Conservation (phyloP, 192 early-diverging fungal species). For the Phycomyces nitens region DNA sequence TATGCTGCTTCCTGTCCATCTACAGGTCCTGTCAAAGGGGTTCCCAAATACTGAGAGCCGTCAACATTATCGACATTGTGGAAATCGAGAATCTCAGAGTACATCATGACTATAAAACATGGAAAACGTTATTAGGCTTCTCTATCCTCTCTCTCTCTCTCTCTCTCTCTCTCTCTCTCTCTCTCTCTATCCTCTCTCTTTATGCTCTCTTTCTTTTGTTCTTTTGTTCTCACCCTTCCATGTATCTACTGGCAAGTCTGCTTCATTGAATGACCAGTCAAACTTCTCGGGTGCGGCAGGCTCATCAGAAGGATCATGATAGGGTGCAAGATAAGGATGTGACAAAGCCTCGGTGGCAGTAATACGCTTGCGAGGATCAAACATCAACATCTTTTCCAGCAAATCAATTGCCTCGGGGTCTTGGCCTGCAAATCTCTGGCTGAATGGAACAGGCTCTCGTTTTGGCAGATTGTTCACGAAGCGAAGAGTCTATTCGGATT, state of each 20-base stretch:
- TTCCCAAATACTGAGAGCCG: conserved; percentile 35
- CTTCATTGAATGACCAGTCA: conserved; percentile 95
- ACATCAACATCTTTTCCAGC: conserved; percentile 88
- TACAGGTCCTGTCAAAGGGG: conserved; percentile 34
- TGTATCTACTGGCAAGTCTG: conserved; percentile 79
- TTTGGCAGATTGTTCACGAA: conserved; percentile 87
- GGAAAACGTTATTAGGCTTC: too few relatives aligned
- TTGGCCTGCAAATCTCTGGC: conserved; percentile 72
- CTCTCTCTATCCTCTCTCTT: too few relatives aligned
- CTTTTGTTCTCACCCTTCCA: conserved; percentile 80
- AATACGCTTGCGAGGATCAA: conserved; percentile 89
- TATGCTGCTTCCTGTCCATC: conserved; percentile 18
- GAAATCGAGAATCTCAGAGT: conserved; percentile 77
- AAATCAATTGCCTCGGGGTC: conserved; percentile 82
- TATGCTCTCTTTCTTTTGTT: too few relatives aligned
- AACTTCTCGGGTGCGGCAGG: conserved; percentile 75
- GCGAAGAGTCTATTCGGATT: conserved; percentile 86
- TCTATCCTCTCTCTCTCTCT: too few relatives aligned
- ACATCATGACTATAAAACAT: conserved; percentile 72
- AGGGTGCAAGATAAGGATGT: conserved; percentile 87
- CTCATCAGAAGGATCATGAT: conserved; percentile 89
- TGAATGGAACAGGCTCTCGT: conserved; percentile 78
- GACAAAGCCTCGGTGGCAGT: conserved; percentile 82
- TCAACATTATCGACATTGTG: conserved; percentile 56
- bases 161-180: too few relatives aligned